Evolutionary conservation across 306 rosid genomes (phyloP).

Genomic region (Leucaena leucocephala): DNA sequence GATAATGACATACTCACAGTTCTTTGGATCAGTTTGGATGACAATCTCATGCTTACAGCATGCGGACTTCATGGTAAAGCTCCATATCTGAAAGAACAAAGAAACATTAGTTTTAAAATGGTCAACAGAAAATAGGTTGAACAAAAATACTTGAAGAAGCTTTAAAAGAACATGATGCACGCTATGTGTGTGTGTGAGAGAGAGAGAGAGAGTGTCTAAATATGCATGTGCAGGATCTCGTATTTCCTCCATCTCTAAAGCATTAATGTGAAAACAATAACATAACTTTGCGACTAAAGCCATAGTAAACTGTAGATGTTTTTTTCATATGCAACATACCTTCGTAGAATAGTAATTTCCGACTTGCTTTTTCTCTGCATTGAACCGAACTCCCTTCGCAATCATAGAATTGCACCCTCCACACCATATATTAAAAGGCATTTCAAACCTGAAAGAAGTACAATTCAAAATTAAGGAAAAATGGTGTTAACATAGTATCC

Average conservation of each 20-base stretch:
- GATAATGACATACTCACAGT: conserved; percentile 70
- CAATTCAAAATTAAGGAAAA: conserved; percentile 8
- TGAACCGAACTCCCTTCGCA: conserved; percentile 95
- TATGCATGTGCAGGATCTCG: neutral
- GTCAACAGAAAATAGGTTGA: neutral
- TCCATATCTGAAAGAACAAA: conserved; percentile 77
- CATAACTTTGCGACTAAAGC: conserved; percentile 7
- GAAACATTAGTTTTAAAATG: conserved; percentile 14
- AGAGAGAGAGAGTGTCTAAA: neutral
- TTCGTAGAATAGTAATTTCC: conserved; percentile 69
- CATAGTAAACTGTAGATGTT: neutral
- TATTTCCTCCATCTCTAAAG: neutral
- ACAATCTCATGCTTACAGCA: conserved; percentile 88
- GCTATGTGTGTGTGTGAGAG: neutral
- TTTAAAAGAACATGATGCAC: neutral
- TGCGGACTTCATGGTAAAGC: conserved; percentile 85
- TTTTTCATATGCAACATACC: conserved; percentile 32
- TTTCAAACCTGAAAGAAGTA: conserved; percentile 70
- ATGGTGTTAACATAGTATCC: neutral
- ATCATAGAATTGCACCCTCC: conserved; percentile 99
- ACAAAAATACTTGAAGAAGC: neutral
- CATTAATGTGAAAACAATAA: conserved; percentile 3
- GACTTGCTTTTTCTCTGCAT: conserved; percentile 94
- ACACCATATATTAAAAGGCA: conserved; percentile 93
- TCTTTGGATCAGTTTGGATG: conserved; percentile 91